phyloP scores from a whole-genome alignment of 1,284 basidiomycete species.

The Boletellus sp. region DNA sequence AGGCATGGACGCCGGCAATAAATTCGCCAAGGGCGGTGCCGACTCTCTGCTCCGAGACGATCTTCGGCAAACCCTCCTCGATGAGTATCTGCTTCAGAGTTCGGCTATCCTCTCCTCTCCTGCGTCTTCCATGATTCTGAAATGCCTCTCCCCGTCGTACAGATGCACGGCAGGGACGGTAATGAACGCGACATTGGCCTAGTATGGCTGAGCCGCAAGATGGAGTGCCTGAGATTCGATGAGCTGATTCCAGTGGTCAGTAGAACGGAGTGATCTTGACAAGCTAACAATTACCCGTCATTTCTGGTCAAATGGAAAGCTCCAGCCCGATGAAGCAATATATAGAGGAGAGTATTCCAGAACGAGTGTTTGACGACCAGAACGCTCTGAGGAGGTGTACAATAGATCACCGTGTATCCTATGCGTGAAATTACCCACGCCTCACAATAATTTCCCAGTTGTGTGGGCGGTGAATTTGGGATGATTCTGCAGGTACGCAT shows the following conservation, averaged over 20 bases:
- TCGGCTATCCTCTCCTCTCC: too few relatives aligned
- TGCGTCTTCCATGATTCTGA: slow-evolving; percentile 61
- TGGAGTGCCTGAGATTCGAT: slow-evolving; percentile 51
- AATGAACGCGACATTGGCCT: slow-evolving; percentile 33
- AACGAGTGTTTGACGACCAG: slow-evolving; percentile 43
- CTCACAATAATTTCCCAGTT: slow-evolving; percentile 43
- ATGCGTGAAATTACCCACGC: slow-evolving; percentile 51
- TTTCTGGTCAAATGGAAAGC: slow-evolving; percentile 37
- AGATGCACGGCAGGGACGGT: slow-evolving; percentile 47
- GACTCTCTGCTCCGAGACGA: slow-evolving; percentile 40
- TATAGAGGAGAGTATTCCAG: slow-evolving; percentile 57
- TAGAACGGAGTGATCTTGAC: too few relatives aligned
- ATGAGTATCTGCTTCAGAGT: slow-evolving; percentile 51
- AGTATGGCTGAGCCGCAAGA: slow-evolving; percentile 34
- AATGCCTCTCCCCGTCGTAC: slow-evolving; percentile 50
- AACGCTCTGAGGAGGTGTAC: slow-evolving; percentile 36
- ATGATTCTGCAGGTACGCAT: slow-evolving; percentile 37
- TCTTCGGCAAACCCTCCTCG: slow-evolving; percentile 32
- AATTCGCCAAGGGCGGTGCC: slow-evolving; percentile 52
- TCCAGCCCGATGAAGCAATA: slow-evolving; percentile 18
- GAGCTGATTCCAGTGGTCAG: slow-evolving; percentile 31
- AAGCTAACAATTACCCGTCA: slow-evolving; percentile 52
- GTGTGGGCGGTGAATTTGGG: slow-evolving; percentile 36
- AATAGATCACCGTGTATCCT: too few relatives aligned
- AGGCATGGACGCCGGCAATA: slow-evolving; percentile 45